phyloP scores from a whole-genome alignment of 1,284 basidiomycete species.

The Pulchroboletus neoregius region DNA sequence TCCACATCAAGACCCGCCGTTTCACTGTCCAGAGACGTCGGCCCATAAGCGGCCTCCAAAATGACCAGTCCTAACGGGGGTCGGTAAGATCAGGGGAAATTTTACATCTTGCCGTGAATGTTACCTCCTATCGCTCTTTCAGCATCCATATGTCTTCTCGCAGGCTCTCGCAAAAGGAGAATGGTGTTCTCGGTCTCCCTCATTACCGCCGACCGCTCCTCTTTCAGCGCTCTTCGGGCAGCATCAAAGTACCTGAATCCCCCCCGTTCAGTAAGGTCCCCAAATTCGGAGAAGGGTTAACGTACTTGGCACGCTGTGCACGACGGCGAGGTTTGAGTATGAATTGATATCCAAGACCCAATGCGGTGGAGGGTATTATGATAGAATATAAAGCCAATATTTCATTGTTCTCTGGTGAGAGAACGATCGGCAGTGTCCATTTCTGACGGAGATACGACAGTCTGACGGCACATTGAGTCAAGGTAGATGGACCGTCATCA shows the following conservation, averaged over 20 bases:
- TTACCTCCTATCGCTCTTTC: conserved; percentile 37
- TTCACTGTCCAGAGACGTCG: conserved; percentile 40
- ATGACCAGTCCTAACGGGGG: conserved; percentile 57
- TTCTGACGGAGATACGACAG: conserved; percentile 51
- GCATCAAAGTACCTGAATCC: conserved; percentile 49
- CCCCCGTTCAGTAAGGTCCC: conserved; percentile 29
- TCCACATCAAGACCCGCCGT: conserved; percentile 59
- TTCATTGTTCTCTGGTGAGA: conserved; percentile 45
- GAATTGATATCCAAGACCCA: conserved; percentile 48
- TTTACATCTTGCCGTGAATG: conserved; percentile 3
- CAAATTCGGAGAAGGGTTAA: conserved; percentile 6
- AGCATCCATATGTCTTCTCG: conserved; percentile 42
- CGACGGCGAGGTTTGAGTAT: conserved; percentile 49
- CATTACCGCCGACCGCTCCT: conserved; percentile 54
- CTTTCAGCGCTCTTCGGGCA: conserved; percentile 48
- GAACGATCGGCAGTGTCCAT: conserved; percentile 50
- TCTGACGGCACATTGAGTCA: conserved; percentile 24
- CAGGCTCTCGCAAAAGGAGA: conserved; percentile 43
- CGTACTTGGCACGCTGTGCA: conserved; percentile 36
- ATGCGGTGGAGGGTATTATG: conserved; percentile 45
- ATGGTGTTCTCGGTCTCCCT: conserved; percentile 54
- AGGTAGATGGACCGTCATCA: not conserved
- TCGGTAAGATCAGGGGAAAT: conserved; percentile 9
- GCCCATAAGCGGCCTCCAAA: conserved; percentile 61
- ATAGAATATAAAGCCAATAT: conserved; percentile 42